Conservation (phyloP, 495 filamentous ascomycete genomes). For the Peziza echinospora region DNA sequence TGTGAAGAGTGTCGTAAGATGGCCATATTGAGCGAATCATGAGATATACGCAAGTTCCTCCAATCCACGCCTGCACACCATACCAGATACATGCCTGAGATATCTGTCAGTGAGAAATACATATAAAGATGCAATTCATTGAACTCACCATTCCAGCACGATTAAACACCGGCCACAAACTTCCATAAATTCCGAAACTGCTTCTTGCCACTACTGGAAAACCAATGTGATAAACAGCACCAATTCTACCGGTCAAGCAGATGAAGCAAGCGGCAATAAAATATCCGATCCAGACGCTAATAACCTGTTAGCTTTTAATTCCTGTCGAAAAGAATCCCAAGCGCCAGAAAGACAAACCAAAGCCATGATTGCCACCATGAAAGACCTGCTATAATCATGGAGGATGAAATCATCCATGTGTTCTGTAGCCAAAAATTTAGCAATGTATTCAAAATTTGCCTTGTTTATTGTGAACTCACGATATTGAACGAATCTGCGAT, state of each 20-base stretch:
- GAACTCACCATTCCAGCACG: conserved; percentile 44
- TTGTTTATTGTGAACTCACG: conserved; percentile 22
- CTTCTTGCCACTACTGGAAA: conserved; percentile 60
- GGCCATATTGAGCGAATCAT: conserved; percentile 75
- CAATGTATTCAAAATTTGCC: neutral
- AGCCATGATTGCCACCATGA: conserved; percentile 96
- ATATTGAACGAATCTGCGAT: conserved; percentile 91
- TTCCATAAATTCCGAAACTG: conserved; percentile 73
- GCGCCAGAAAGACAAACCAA: conserved; percentile 24
- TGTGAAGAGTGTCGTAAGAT: conserved; percentile 38
- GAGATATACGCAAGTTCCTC: conserved; percentile 56
- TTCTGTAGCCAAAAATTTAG: conserved; percentile 27
- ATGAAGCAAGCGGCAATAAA: conserved; percentile 55
- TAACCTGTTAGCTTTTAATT: too few species aligned
- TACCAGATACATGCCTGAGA: conserved; percentile 53
- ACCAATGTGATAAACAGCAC: conserved; percentile 72
- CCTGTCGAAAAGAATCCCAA: too few species aligned
- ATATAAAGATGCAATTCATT: neutral
- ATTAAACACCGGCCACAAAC: conserved; percentile 79
- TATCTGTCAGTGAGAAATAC: neutral
- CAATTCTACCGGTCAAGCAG: conserved; percentile 59
- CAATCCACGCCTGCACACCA: conserved; percentile 70
- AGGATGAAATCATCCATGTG: conserved; percentile 91
- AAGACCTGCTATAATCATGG: conserved; percentile 54
- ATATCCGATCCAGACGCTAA: conserved; percentile 57